phyloP scores from a whole-genome alignment of 2,329 filamentous ascomycete species.

The Colletotrichum camelliae region DNA sequence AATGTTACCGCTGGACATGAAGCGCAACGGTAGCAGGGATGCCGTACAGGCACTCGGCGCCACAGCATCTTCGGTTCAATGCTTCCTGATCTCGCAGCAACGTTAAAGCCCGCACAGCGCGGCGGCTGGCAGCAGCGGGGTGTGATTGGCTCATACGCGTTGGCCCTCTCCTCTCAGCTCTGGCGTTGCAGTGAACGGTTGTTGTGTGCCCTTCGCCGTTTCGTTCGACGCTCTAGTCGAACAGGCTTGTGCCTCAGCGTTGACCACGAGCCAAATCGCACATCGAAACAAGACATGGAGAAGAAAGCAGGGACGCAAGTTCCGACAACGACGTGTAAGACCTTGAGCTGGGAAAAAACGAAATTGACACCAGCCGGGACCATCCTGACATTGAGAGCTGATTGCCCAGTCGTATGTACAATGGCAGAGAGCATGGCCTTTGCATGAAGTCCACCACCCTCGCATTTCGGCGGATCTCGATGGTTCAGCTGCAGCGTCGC shows the following conservation, averaged over 20 bases:
- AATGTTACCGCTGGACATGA: not conserved
- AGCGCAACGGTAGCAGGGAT: not conserved
- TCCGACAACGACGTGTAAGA: not conserved
- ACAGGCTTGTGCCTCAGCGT: not conserved
- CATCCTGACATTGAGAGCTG: not conserved
- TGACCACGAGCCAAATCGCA: not conserved
- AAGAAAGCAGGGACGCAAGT: not conserved
- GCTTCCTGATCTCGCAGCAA: constrained; percentile 10
- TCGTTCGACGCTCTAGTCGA: not conserved
- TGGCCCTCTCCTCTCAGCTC: not conserved
- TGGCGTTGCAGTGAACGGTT: not conserved
- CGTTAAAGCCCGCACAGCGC: not conserved
- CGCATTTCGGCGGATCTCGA: not conserved
- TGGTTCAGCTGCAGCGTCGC: constrained; percentile 5
- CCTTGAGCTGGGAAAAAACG: not conserved
- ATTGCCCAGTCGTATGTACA: not conserved
- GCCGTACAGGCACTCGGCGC: not conserved
- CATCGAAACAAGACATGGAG: not conserved
- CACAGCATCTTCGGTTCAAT: not conserved
- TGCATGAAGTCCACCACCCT: not conserved
- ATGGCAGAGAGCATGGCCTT: not conserved
- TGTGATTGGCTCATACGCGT: not conserved
- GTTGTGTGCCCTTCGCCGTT: not conserved
- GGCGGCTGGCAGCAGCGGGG: not conserved
- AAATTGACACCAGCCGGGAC: not conserved